Percentiles rank a stretch among this genome's conserved stretches.
Evolutionary conservation across 2,329 filamentous ascomycete species (phyloP).

Genomic region (Xylaria polymorpha): DNA sequence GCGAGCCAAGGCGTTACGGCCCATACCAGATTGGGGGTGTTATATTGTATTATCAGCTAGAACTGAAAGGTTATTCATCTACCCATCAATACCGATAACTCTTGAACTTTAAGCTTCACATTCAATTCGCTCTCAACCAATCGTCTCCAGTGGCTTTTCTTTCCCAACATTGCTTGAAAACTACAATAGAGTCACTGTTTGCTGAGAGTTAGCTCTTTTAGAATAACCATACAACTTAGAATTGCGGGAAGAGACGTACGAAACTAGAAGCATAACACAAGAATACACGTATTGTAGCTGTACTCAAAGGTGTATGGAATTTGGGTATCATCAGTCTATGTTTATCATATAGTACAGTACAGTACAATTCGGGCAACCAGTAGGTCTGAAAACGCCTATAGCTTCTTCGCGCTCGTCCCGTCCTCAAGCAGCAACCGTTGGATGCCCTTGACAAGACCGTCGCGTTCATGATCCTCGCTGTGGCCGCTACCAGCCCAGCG

Average conservation of each 20-base stretch:
- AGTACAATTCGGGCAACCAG: constrained; percentile 6
- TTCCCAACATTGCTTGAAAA: background rate
- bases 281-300: background rate
- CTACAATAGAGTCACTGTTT: background rate
- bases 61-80: constrained; percentile 9
- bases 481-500: constrained; percentile 90
- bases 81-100: constrained; percentile 16
- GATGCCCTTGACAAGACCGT: constrained; percentile 73
- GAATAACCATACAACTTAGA: background rate
- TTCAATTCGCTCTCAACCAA: background rate
- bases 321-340: constrained; percentile 38
- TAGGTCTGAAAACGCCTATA: constrained; percentile 10
- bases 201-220: background rate
- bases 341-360: constrained; percentile 25
- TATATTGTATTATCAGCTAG: constrained; percentile 26
- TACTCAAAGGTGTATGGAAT: constrained; percentile 4
- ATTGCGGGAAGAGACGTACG: background rate
- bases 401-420: constrained; percentile 37
- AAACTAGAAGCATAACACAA: background rate
- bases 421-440: constrained; percentile 70
- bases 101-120: background rate
- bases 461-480: constrained; percentile 72
- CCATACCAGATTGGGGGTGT: constrained; percentile 18
- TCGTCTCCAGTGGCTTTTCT: background rate
- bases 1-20: constrained; percentile 39